Conservation (phyloP, 179 eudicot genomes). For the Silene noctiflora region DNA sequence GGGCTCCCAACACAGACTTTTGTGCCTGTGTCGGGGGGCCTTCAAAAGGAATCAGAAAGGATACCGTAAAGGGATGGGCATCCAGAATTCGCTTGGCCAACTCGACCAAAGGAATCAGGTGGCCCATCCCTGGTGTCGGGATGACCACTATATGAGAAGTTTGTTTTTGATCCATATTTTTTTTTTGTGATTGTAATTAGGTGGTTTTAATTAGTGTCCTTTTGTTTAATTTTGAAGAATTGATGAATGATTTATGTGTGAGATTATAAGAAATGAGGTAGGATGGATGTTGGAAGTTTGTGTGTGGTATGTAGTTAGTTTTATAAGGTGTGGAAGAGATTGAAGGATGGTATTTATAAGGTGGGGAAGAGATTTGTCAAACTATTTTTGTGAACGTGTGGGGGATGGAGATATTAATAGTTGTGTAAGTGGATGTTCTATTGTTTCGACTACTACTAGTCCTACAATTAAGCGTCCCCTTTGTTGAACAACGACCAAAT, state of each 20-base stretch:
- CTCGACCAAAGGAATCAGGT: conserved; percentile 59
- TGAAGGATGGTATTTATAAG: conserved; percentile 17
- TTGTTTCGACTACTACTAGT: background rate
- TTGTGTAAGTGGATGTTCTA: background rate
- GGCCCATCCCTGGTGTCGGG: conserved; percentile 86
- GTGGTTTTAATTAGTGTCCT: too few species aligned
- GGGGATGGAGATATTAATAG: background rate
- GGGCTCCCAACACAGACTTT: conserved; percentile 25
- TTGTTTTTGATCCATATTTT: conserved; percentile 1
- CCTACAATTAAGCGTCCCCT: conserved; percentile 3
- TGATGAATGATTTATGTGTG: background rate
- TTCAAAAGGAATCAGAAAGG: conserved; percentile 39
- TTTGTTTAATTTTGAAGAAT: background rate
- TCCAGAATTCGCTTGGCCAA: conserved; percentile 40
- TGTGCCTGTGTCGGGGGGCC: conserved; percentile 36
- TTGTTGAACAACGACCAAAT: conserved; percentile 34
- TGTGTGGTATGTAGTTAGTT: conserved; percentile 9
- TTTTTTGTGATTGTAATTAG: background rate
- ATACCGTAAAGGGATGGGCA: conserved; percentile 23
- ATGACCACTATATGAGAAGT: conserved; percentile 48
- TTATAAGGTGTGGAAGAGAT: conserved; percentile 9
- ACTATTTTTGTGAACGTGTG: conserved; percentile 3
- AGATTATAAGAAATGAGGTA: background rate
- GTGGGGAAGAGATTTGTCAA: background rate
- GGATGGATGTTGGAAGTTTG: background rate